Percentiles rank a stretch among this genome's conserved stretches.
Evolutionary conservation across 257 asterid genomes (phyloP).

Genomic region (Nicotiana benthamiana): DNA sequence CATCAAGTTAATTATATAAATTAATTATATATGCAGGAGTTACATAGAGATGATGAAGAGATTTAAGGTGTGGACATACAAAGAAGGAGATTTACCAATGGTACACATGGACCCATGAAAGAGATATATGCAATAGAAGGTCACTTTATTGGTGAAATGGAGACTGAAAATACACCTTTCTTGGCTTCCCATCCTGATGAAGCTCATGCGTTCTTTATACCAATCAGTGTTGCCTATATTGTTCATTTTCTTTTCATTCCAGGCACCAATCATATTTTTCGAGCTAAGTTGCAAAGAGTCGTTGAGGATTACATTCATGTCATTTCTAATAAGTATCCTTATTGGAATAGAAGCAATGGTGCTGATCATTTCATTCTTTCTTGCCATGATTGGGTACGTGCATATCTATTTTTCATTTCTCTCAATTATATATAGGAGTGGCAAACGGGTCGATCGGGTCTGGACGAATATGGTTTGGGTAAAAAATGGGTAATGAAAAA

Average conservation of each 20-base stretch:
- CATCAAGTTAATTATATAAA: too few species aligned
- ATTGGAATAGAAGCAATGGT: constrained; percentile 22
- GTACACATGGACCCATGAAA: constrained; percentile 18
- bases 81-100: constrained; percentile 20
- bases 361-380: constrained; percentile 24
- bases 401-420: too few species aligned
- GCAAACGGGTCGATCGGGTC: too few species aligned
- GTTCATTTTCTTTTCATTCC: constrained; percentile 8
- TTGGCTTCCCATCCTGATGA: constrained; percentile 14
- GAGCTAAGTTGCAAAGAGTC: constrained; percentile 5
- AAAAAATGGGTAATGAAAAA: too few species aligned
- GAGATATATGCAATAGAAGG: constrained; percentile 19
- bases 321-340: constrained; percentile 15
- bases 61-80: constrained; percentile 21
- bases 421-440: too few species aligned
- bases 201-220: constrained; percentile 19
- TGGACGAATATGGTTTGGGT: too few species aligned
- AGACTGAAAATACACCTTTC: not conserved
- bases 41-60: constrained; percentile 15
- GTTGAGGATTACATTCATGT: constrained; percentile 14
- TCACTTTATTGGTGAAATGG: constrained; percentile 19
- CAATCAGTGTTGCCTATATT: constrained; percentile 15
- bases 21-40: constrained; percentile 6
- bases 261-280: not conserved
- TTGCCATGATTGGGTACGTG: constrained; percentile 23